Base-by-base conservation (phyloP, 2,329 filamentous ascomycete genomes). In the Amesomyces nigricolor region DNA sequence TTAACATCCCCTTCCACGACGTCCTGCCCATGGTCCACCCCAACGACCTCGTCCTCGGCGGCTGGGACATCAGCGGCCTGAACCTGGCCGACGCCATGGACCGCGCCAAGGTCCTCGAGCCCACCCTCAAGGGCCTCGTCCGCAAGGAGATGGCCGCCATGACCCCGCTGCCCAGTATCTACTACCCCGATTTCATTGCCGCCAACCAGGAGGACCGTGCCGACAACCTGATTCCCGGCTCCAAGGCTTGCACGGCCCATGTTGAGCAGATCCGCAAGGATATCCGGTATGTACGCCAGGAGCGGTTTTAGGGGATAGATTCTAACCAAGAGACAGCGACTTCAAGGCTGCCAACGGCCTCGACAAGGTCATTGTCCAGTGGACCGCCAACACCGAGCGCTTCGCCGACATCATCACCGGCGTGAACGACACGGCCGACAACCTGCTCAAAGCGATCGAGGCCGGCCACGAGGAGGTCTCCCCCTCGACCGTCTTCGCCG, bases 131-230 rank as follows among this genome's bases (percentile, higher is more conserved):
- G 82, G 76, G 79, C 54, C 81, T 88, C 67, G 88, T 99, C 66
- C 86, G 85, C 75, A 96, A 97, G 81, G 89, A 97, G 76, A 92
- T 97, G 91, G 77, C 85, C 59, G 78, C 79, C 65, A 88, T 97
- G 85, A 85, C 86, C 65, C 94, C 94, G 30, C 82, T 97, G 61
- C 92, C 91, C 22, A 92, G 88, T 73, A 88, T 97, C 75, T 99
- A 99, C 82, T 99, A 99, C 73, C 94, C 94, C 1, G 94, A 97
- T 75, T 99, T 99, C 79, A 99, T 99, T 69, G 94, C 94, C 63
- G 89, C 94, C 70, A 99, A 99, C 78, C 94, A 99, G 77, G 91
- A 94, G 73, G 91, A 91, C 68, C 88, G 94, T 67, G 94, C 92
- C 62, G 91, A 99, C 76, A 97, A 99, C 67, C 68, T 95, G 61